These are phyloP conservation scores for Ceratobasidium theobromae DNA, from an alignment of 1,284 basidiomycete genomes.

Conservation along the genomic window DNA sequence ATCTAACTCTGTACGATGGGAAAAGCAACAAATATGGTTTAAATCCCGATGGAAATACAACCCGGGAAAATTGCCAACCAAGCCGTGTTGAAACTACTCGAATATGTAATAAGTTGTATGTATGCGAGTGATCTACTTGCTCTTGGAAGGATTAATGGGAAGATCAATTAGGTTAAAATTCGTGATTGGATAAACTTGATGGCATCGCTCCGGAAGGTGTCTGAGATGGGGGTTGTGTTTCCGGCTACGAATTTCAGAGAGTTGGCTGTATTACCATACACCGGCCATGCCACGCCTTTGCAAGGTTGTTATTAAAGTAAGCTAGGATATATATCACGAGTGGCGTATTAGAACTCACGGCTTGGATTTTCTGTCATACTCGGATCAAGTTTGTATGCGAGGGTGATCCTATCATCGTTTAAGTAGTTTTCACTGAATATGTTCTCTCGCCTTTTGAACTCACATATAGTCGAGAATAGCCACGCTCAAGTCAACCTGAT, in stretches of 20 bases:
- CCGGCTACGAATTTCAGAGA: neutral
- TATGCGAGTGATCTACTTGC: too few species aligned
- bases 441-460: neutral
- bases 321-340: neutral
- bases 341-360: constrained; percentile 4
- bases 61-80: too few species aligned
- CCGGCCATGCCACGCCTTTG: neutral
- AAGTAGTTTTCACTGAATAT: neutral
- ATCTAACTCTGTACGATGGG: too few species aligned
- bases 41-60: too few species aligned
- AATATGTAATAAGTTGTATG: too few species aligned
- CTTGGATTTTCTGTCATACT: constrained; percentile 1
- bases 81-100: too few species aligned
- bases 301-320: neutral
- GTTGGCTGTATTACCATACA: neutral
- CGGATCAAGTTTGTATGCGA: constrained; percentile 22
- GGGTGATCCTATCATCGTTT: neutral
- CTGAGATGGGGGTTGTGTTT: neutral
- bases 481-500: constrained; percentile 1
- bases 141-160: too few species aligned
- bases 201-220: neutral
- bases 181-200: neutral
- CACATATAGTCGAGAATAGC: constrained; percentile 17
- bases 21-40: too few species aligned
- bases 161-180: neutral